Base-by-base conservation (phyloP, 305 asterid genomes). In the Withania somnifera region DNA sequence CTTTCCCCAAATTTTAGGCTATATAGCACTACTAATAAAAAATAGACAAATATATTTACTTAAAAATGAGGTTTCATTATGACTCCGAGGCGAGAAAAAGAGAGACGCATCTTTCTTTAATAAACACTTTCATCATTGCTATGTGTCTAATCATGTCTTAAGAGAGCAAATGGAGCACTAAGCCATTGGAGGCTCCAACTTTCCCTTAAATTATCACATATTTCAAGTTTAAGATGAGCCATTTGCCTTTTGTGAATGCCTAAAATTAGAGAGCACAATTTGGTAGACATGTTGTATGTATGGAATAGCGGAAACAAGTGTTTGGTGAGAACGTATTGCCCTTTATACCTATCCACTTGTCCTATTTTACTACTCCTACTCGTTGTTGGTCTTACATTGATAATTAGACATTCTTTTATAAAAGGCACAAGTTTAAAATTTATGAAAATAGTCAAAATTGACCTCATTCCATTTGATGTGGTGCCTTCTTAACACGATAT, bases 141-240 rank as follows among this genome's bases (percentile, higher is more conserved):
- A 26, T 28, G 50, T 17, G 30, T 76, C 80, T 51, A 51, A 76
- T 84, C 83, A 80, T 73, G 68, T 71, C 53, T 69, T 77, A 34
- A 13, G 51, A 28, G 79, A 5, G 61, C 30, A 61, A 84, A 51
- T 73, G 64, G 78, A 71, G 84, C 84, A 84, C 80, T 4, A 81
- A 81, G 28, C 30, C 71, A 50, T 76, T 75, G 45, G 71, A 75
- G 75, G 84, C 38, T 82, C 82, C 84, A 64, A 50, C 13, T 53
- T 50, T 14, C 19, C 63, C 45, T 50, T 75, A 34, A n/a, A 75
- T 26, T 50, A 75, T 17, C 45, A 75, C 28, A 24, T 73, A 15
- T 7, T 15, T 42, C 19, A 26, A 75, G 20, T 26, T 75, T 75
- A 8, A n/a, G 61, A 50, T 26, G 28, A 50, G 61, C 5, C 63